phyloP scores from a whole-genome alignment of 345 rosid genomes.

The Arabis alpina region DNA sequence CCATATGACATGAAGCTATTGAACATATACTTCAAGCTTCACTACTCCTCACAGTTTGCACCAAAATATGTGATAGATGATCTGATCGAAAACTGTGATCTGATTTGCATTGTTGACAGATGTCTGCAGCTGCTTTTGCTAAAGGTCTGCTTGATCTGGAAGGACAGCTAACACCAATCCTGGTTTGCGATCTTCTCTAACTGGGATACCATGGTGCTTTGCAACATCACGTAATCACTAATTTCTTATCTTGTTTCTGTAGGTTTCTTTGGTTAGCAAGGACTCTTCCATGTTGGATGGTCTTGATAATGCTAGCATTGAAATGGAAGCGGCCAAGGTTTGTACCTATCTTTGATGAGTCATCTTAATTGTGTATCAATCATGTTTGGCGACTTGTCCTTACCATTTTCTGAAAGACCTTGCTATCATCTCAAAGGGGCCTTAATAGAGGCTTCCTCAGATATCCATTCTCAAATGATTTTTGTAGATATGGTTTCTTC shows the following conservation, averaged over 20 bases:
- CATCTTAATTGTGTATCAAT: conserved; percentile 13
- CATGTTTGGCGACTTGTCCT: conserved; percentile 6
- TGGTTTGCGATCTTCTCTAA: conserved; percentile 57
- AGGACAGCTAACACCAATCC: conserved; percentile 97
- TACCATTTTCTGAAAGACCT: conserved; percentile 11
- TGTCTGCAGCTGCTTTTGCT: conserved; percentile 99
- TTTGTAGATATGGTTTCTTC: conserved; percentile 9
- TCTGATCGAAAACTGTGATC: neutral
- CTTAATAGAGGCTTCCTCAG: neutral
- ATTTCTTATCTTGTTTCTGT: conserved; percentile 36
- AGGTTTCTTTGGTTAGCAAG: conserved; percentile 99
- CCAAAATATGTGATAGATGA: conserved; percentile 4
- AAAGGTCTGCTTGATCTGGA: conserved; percentile 99
- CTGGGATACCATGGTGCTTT: conserved; percentile 22
- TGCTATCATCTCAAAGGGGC: conserved; percentile 2
- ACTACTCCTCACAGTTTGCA: neutral
- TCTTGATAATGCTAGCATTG: conserved; percentile 92
- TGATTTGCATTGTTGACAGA: conserved; percentile 55
- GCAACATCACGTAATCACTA: conserved; percentile 10
- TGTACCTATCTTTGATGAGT: conserved; percentile 32
- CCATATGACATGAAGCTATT: neutral
- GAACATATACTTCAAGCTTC: conserved; percentile 9
- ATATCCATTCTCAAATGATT: neutral
- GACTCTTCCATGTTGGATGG: conserved; percentile 99
- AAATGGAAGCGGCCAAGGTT: conserved; percentile 99